These are phyloP conservation scores for Sechiopsis laciniata DNA, from an alignment of 306 rosid genomes.

Conservation along the genomic window DNA sequence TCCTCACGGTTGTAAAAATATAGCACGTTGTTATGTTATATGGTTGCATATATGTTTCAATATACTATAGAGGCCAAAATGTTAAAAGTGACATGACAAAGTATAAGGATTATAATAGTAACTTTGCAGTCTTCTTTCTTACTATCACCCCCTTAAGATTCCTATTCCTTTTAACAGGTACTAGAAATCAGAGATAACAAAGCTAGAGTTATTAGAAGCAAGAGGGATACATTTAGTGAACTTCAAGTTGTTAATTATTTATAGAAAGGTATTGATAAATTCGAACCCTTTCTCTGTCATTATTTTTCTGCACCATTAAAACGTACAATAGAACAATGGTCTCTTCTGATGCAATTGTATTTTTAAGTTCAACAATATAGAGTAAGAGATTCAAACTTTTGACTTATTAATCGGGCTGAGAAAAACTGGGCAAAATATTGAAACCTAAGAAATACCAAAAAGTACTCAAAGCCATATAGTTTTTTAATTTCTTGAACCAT, in stretches of 20 bases:
- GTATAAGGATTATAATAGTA: background rate
- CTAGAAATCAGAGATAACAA: slow-evolving; percentile 57
- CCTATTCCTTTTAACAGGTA: slow-evolving; percentile 44
- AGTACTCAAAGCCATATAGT: background rate
- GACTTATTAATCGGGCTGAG: too few relatives aligned
- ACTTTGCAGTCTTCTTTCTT: background rate
- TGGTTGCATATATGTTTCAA: background rate
- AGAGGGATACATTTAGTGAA: slow-evolving; percentile 46
- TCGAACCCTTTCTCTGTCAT: background rate
- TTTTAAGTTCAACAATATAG: too few relatives aligned
- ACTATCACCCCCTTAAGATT: background rate
- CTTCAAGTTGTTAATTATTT: slow-evolving; percentile 49
- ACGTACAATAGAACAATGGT: background rate
- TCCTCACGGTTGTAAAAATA: background rate
- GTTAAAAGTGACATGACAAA: background rate
- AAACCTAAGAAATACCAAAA: background rate
- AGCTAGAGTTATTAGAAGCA: slow-evolving; percentile 71
- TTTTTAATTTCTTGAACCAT: background rate
- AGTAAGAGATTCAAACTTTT: too few relatives aligned
- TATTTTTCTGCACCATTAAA: background rate
- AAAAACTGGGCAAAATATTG: too few relatives aligned
- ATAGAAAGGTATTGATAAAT: slow-evolving; percentile 36
- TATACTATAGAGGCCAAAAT: background rate
- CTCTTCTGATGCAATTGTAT: background rate
- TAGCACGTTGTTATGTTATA: background rate